Conservation (phyloP, 179 eudicot species). For the Heliamphora pulchella region DNA sequence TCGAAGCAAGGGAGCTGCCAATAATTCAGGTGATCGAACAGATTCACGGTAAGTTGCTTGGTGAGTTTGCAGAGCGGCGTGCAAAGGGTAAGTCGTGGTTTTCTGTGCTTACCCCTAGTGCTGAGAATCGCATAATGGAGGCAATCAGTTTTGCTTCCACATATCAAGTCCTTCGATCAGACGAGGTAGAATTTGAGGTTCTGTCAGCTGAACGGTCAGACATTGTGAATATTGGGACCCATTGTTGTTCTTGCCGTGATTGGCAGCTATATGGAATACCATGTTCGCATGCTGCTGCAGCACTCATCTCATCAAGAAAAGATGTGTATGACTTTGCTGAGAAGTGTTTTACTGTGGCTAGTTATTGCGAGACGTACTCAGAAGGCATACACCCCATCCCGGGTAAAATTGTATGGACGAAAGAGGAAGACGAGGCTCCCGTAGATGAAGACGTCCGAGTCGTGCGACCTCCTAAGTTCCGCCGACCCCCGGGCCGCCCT, state of each 20-base stretch:
- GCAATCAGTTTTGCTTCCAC: constrained; percentile 26
- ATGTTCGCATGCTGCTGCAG: constrained; percentile 80
- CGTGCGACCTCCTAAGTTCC: constrained; percentile 53
- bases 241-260: constrained; percentile 62
- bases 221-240: constrained; percentile 64
- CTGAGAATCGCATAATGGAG: constrained; percentile 40
- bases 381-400: constrained; percentile 36
- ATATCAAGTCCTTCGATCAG: constrained; percentile 49
- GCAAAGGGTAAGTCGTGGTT: constrained; percentile 28
- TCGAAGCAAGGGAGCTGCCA: constrained; percentile 42
- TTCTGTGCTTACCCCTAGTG: constrained; percentile 39
- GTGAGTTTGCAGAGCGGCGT: constrained; percentile 38
- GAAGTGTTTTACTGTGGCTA: constrained; percentile 31
- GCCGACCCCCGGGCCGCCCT: constrained; percentile 58
- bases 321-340: constrained; percentile 42
- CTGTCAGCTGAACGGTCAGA: constrained; percentile 54
- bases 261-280: constrained; percentile 84
- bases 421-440: constrained; percentile 19
- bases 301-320: constrained; percentile 41
- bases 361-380: constrained; percentile 33
- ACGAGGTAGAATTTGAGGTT: constrained; percentile 59
- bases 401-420: constrained; percentile 35
- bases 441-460: constrained; percentile 25
- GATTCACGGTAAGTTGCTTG: constrained; percentile 31
- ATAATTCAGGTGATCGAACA: constrained; percentile 48